Evolutionary conservation across 768 basidiomycete species (phyloP).

Genomic region (Hortiboletus campestris): DNA sequence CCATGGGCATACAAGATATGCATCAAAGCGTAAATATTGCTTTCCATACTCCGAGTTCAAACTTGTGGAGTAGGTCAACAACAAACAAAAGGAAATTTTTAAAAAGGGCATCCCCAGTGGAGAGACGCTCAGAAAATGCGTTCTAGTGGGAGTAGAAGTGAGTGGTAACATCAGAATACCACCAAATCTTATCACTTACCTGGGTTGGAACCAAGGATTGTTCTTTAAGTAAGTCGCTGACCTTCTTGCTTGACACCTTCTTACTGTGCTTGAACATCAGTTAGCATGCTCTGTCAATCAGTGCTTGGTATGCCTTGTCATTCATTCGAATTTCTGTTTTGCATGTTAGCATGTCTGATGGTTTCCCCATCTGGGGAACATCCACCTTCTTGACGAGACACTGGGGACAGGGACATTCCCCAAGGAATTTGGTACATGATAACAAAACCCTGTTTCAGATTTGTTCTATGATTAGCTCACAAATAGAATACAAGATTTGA

Average conservation of each 20-base stretch:
- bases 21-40: not conserved
- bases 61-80: not conserved
- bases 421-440: conserved; percentile 1
- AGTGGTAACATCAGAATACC: too few relatives aligned
- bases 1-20: not conserved
- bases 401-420: not conserved
- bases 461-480: not conserved
- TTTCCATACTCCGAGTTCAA: not conserved
- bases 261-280: not conserved
- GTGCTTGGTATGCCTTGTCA: fast-evolving
- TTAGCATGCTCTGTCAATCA: not conserved
- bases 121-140: too few relatives aligned
- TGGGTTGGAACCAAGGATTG: not conserved
- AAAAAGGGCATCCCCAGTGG: too few relatives aligned
- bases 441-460: not conserved
- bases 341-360: not conserved
- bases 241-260: not conserved
- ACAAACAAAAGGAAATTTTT: not conserved
- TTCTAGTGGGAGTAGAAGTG: too few relatives aligned
- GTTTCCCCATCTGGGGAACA: not conserved
- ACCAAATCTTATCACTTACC: not conserved
- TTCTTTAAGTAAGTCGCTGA: not conserved
- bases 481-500: not conserved
- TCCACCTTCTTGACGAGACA: not conserved
- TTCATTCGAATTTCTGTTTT: not conserved